phyloP scores from a whole-genome alignment of 768 basidiomycete genomes.

The Sutorius australiensis region DNA sequence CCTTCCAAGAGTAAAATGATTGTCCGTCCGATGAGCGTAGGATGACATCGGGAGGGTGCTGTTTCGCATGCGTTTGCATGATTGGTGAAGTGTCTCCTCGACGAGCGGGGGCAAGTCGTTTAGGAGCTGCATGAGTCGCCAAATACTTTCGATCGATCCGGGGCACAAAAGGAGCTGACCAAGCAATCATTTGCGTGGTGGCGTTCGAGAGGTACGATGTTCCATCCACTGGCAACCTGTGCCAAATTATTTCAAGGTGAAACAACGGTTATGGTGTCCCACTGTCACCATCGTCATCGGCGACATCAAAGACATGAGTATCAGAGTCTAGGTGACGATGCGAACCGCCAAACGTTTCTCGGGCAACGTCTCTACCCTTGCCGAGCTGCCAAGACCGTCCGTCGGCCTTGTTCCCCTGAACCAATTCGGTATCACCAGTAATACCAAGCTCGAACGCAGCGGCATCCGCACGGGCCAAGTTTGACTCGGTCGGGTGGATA shows the following conservation, averaged over 20 bases:
- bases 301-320: conserved; percentile 7
- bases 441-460: conserved; percentile 54
- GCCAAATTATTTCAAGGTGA: neutral
- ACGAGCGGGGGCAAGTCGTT: neutral
- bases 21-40: conserved; percentile 13
- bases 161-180: no score
- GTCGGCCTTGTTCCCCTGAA: conserved; percentile 36
- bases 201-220: neutral
- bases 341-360: conserved; percentile 38
- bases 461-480: conserved; percentile 63
- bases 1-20: conserved; percentile 8
- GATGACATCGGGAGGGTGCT: conserved; percentile 8
- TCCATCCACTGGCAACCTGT: neutral
- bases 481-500: conserved; percentile 61
- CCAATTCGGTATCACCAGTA: conserved; percentile 45
- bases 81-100: neutral
- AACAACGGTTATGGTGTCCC: neutral
- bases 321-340: conserved; percentile 7
- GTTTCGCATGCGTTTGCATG: conserved; percentile 9
- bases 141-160: neutral
- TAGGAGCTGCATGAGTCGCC: neutral
- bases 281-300: conserved; percentile 14
- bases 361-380: conserved; percentile 47
- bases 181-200: no score
- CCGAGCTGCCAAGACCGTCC: conserved; percentile 50